phyloP scores from a whole-genome alignment of 306 rosid genomes.

The Erythrophleum fordii region DNA sequence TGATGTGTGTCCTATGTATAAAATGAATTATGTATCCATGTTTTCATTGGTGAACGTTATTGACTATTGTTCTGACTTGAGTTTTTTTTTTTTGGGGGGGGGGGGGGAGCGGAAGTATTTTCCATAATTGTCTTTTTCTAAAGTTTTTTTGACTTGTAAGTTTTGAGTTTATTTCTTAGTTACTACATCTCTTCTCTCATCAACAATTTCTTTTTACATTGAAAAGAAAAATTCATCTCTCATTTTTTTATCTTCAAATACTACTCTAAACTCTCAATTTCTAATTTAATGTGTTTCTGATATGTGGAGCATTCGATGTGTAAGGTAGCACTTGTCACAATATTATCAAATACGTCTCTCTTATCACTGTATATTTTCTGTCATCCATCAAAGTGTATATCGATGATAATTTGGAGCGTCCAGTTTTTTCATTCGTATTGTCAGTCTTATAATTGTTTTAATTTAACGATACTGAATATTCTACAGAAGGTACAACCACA shows the following conservation, averaged over 20 bases:
- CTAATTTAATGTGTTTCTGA: slow-evolving; percentile 13
- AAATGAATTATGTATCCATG: slow-evolving; percentile 26
- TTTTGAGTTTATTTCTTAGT: slow-evolving; percentile 9
- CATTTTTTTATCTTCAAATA: not conserved
- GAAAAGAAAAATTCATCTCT: not conserved
- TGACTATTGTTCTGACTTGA: not conserved
- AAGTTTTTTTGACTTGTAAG: not conserved
- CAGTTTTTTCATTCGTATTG: slow-evolving; percentile 3
- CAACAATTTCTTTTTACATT: not conserved
- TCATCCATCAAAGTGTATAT: not conserved
- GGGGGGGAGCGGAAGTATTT: slow-evolving; percentile 9
- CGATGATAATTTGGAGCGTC: slow-evolving; percentile 13
- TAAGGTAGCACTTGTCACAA: not conserved
- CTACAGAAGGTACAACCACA: slow-evolving; percentile 94
- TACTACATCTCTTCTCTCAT: not conserved
- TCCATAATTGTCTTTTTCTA: not conserved
- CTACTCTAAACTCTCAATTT: not conserved
- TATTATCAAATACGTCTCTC: not conserved
- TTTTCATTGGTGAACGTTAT: slow-evolving; percentile 13
- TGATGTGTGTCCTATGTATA: slow-evolving; percentile 5
- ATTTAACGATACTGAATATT: slow-evolving; percentile 33
- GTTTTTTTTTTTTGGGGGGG: too few species aligned
- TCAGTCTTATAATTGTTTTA: slow-evolving; percentile 13
- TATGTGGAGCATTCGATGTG: slow-evolving; percentile 16
- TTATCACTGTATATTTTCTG: not conserved